Conservation (phyloP, 2,329 filamentous ascomycete genomes). For the Diaporthe citriasiana region DNA sequence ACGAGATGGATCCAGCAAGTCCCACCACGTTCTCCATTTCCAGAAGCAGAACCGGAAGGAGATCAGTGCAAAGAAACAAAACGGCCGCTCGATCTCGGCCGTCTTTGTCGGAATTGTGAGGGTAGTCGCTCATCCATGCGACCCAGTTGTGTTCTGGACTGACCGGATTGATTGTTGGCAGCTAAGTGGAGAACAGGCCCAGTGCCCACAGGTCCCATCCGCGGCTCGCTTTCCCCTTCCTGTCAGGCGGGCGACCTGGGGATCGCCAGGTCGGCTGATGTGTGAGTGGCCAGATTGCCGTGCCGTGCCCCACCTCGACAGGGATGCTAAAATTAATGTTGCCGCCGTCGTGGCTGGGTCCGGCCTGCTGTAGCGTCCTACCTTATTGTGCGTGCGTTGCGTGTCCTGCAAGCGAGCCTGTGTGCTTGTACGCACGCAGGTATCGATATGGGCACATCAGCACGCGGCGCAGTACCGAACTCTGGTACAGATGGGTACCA, state of each 20-base stretch:
- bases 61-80: constrained; percentile 26
- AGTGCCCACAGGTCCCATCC: constrained; percentile 3
- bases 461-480: neutral
- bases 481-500: constrained; percentile 14
- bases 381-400: constrained; percentile 28
- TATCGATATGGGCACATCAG: neutral
- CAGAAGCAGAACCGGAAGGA: constrained; percentile 4
- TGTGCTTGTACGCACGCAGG: constrained; percentile 5
- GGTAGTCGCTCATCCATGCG: constrained; percentile 14
- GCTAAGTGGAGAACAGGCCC: neutral
- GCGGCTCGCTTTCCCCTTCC: constrained; percentile 27
- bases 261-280: constrained; percentile 8
- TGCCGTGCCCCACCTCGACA: constrained; percentile 23
- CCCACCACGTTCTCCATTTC: constrained; percentile 27
- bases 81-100: constrained; percentile 36
- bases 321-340: constrained; percentile 40
- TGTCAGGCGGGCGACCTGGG: constrained; percentile 23
- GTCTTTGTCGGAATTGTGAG: constrained; percentile 29
- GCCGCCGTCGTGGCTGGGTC: constrained; percentile 41
- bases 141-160: constrained; percentile 18
- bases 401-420: neutral
- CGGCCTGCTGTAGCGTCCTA: constrained; percentile 30
- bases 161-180: constrained; percentile 10
- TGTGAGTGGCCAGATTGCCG: constrained; percentile 34
- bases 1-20: too few species aligned